Percentiles rank a stretch among this genome's conserved stretches.
Conservation (phyloP, 306 rosid species). For the Delonix regia region DNA sequence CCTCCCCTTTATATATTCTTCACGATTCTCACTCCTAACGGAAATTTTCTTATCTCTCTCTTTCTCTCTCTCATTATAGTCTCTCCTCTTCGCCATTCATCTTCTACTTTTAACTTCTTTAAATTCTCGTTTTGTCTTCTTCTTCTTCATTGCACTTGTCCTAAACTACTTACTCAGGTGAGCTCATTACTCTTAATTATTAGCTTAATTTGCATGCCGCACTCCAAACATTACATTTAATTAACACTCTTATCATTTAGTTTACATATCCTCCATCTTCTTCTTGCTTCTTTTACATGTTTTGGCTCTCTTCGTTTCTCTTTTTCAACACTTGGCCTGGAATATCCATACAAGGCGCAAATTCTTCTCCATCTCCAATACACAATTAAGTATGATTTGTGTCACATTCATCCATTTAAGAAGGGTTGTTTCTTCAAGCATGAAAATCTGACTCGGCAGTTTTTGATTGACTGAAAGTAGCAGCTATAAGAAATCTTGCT, state of each 20-base stretch:
- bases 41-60: conserved; percentile 33
- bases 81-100: neutral
- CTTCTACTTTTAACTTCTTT: neutral
- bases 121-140: conserved; percentile 24
- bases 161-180: conserved; percentile 41
- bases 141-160: conserved; percentile 48
- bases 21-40: conserved; percentile 40
- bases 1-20: conserved; percentile 53
- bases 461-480: neutral
- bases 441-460: neutral
- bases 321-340: neutral
- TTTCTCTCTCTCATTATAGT: too few species aligned
- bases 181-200: conserved; percentile 17
- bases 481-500: neutral
- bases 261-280: neutral
- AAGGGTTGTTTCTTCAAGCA: neutral
- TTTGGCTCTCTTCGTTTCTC: neutral
- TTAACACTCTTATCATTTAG: neutral
- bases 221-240: neutral
- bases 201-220: neutral
- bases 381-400: neutral
- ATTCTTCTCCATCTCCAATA: neutral
- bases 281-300: neutral
- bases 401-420: neutral
- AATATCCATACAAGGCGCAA: neutral